A percentile compares a stretch with the other conserved stretches of the same genome.
Conservation (phyloP, 352 stramenopile genomes). For the Phytophthora constricta region DNA sequence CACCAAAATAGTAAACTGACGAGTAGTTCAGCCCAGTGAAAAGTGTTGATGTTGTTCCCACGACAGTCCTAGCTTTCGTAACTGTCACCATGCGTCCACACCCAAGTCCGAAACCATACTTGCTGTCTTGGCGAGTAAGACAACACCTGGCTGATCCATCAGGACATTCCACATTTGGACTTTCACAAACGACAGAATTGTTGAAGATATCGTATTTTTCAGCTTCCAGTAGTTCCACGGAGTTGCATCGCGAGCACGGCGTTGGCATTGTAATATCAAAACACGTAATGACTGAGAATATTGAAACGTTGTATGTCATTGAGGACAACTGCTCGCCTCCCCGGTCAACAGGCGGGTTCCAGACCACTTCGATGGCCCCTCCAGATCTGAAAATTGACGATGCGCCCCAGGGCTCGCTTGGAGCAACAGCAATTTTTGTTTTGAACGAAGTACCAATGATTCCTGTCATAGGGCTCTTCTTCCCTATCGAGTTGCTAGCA, state of each 20-base stretch:
- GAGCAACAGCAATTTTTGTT: conserved; percentile 30
- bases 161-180: conserved; percentile 30
- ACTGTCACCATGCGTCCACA: conserved; percentile 30
- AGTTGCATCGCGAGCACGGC: conserved; percentile 42
- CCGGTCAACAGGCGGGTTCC: conserved; percentile 47
- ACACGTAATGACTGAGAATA: conserved; percentile 43
- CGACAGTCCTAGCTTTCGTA: conserved; percentile 26
- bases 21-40: conserved; percentile 56
- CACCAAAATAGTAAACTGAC: conserved; percentile 58
- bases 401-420: conserved; percentile 47
- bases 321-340: conserved; percentile 38
- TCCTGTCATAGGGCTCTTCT: conserved; percentile 28
- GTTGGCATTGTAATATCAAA: conserved; percentile 17
- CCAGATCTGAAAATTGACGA: conserved; percentile 38
- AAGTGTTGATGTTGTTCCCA: conserved; percentile 43
- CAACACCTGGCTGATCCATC: conserved; percentile 57
- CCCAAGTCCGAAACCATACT: conserved; percentile 18
- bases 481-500: conserved; percentile 41
- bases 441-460: conserved; percentile 46
- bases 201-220: conserved; percentile 36
- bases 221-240: conserved; percentile 26
- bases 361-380: conserved; percentile 58
- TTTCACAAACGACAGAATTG: conserved; percentile 22
- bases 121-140: conserved; percentile 31
- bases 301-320: conserved; percentile 57